Conservation (phyloP, 2,329 filamentous ascomycete genomes). For the Davidsoniella australis region DNA sequence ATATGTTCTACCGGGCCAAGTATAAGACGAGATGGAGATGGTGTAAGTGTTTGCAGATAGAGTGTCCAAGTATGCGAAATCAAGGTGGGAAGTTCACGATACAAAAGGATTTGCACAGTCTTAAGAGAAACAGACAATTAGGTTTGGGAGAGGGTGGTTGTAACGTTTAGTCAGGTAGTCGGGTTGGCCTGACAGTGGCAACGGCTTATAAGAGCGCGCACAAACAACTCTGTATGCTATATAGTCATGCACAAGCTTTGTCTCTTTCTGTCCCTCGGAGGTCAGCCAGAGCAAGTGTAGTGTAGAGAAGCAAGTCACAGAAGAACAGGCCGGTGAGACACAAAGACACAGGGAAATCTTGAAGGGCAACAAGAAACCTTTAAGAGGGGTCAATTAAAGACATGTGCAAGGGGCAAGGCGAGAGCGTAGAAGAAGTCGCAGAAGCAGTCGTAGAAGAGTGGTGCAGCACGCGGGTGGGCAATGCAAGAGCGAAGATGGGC, state of each 20-base stretch:
- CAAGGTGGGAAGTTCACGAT: background rate
- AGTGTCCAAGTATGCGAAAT: background rate
- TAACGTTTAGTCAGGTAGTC: background rate
- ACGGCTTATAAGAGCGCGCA: no score
- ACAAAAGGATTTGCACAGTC: conserved; percentile 1
- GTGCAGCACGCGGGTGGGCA: no score
- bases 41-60: background rate
- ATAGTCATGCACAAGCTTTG: background rate
- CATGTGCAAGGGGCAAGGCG: no score
- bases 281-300: no score
- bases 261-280: background rate
- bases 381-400: background rate
- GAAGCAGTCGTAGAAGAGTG: no score
- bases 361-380: background rate
- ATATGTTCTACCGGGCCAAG: no score
- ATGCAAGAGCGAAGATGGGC: no score
- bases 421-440: no score
- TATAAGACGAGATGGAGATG: no score
- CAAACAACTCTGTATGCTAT: background rate
- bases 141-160: background rate
- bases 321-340: background rate
- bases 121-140: background rate
- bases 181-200: background rate
- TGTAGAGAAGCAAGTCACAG: background rate
- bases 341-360: background rate